Conservation (phyloP, 2,329 filamentous ascomycete genomes). For the Talaromyces funiculosus region DNA sequence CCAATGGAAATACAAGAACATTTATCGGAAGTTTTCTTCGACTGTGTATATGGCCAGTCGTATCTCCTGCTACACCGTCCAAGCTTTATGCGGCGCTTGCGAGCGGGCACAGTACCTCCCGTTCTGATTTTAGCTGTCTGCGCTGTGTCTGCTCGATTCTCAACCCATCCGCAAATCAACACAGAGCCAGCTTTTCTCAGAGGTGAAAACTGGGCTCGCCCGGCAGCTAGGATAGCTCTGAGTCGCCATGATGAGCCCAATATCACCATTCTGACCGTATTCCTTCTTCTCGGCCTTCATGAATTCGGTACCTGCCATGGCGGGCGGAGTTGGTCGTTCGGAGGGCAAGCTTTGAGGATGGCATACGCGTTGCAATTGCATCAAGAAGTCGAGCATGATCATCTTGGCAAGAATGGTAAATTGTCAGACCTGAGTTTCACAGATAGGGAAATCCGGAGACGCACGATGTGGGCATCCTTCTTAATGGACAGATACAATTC, state of each 20-base stretch:
- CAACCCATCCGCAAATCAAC: constrained; percentile 74
- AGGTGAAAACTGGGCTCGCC: constrained; percentile 84
- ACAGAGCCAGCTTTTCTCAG: constrained; percentile 75
- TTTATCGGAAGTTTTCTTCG: constrained; percentile 89
- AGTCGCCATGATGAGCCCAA: constrained; percentile 91
- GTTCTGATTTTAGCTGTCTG: constrained; percentile 91
- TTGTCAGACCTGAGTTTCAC: constrained; percentile 72
- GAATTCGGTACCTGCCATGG: constrained; percentile 97
- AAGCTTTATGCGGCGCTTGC: constrained; percentile 82
- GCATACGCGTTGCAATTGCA: constrained; percentile 92
- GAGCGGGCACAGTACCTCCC: constrained; percentile 73
- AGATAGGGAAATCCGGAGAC: constrained; percentile 83
- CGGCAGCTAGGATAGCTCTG: constrained; percentile 79
- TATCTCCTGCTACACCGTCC: constrained; percentile 95
- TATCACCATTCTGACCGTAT: constrained; percentile 88
- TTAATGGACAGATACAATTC: constrained; percentile 97
- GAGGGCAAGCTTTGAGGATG: constrained; percentile 93
- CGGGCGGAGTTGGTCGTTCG: constrained; percentile 90
- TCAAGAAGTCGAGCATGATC: constrained; percentile 80
- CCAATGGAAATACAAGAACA: constrained; percentile 86
- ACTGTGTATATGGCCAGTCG: constrained; percentile 89
- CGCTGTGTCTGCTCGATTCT: constrained; percentile 91
- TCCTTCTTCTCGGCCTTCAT: constrained; percentile 81
- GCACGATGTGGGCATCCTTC: constrained; percentile 98
- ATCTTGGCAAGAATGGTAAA: constrained; percentile 53